Evolutionary conservation across 2,329 filamentous ascomycete genomes (phyloP).

Genomic region (Aspergillus pseudoviridinutans): DNA sequence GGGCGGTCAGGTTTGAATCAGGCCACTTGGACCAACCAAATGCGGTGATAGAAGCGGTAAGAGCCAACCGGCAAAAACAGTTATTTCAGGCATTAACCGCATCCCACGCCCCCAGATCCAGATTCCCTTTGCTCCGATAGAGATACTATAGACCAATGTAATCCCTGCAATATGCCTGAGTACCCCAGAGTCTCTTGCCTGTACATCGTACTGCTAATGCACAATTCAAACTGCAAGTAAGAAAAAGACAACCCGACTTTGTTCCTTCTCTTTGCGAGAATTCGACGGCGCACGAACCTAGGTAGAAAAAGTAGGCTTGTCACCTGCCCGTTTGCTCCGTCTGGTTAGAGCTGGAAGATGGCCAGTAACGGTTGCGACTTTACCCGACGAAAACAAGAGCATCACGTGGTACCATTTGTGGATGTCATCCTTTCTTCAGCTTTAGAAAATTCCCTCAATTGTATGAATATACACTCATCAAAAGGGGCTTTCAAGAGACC

Average conservation of each 20-base stretch:
- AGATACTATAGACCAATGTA: background rate
- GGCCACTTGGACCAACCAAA: background rate
- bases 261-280: background rate
- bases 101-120: background rate
- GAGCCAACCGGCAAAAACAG: background rate
- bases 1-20: background rate
- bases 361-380: constrained; percentile 11
- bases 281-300: background rate
- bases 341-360: background rate
- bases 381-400: constrained; percentile 20
- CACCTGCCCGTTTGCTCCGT: background rate
- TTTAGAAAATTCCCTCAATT: background rate
- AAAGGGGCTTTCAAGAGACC: background rate
- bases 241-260: background rate
- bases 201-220: background rate
- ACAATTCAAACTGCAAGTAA: background rate
- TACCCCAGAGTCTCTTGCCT: background rate
- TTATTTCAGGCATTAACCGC: background rate
- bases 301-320: background rate
- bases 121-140: background rate
- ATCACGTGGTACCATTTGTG: constrained; percentile 15
- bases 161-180: background rate
- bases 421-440: constrained; percentile 1
- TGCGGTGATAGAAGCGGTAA: background rate
- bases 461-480: background rate